These are phyloP conservation scores for Aspergillus neotritici DNA, from an alignment of 2,329 filamentous ascomycete genomes.

Conservation along the genomic window DNA sequence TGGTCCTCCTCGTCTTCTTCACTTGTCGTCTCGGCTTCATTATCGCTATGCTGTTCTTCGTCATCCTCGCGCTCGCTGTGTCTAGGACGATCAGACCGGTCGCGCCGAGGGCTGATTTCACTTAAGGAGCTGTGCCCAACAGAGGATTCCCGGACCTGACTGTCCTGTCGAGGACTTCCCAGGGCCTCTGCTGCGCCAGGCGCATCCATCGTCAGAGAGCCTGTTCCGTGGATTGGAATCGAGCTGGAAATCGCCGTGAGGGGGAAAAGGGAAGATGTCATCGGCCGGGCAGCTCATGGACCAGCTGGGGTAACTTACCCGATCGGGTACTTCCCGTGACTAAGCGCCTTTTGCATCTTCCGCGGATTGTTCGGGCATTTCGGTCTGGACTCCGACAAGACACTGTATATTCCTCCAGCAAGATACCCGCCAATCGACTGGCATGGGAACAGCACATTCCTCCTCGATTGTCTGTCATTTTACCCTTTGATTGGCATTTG, in stretches of 20 bases:
- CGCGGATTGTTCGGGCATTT: too few species aligned
- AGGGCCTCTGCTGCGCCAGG: conserved; percentile 29
- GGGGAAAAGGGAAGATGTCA: conserved; percentile 9
- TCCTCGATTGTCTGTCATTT: conserved; percentile 3
- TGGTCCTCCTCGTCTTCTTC: conserved; percentile 62
- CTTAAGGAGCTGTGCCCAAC: conserved; percentile 11
- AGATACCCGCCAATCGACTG: too few species aligned
- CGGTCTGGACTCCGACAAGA: too few species aligned
- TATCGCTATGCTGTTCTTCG: conserved; percentile 13
- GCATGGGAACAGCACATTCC: conserved; percentile 8
- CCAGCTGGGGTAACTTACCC: conserved; percentile 16
- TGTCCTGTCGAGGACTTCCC: conserved; percentile 18
- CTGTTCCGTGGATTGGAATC: conserved; percentile 21
- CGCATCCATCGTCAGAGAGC: conserved; percentile 34
- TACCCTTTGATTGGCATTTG: not conserved
- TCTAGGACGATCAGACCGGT: conserved; percentile 5
- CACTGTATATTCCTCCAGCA: too few species aligned
- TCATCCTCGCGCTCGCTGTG: conserved; percentile 13
- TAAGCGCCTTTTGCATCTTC: too few species aligned
- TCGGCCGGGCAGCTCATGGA: conserved; percentile 9
- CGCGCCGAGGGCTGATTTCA: conserved; percentile 7
- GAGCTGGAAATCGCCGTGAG: conserved; percentile 5
- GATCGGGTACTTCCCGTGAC: too few species aligned
- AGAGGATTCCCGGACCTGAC: conserved; percentile 14
- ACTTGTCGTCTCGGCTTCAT: conserved; percentile 20